Base-by-base conservation (phyloP, 1,139 yeast species). In the Candida sanyaensis region DNA sequence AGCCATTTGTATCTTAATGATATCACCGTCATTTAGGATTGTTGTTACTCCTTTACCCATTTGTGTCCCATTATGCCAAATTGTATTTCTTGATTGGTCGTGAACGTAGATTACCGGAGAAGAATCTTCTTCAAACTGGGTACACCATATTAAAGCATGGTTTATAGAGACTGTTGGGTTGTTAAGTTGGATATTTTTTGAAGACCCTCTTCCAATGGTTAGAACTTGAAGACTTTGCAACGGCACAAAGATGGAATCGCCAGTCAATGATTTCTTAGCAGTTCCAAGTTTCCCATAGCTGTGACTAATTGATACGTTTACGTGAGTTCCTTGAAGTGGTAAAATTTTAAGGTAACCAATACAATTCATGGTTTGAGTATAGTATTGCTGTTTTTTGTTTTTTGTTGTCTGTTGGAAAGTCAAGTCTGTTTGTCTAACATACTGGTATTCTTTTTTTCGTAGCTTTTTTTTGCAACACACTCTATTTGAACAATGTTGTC, bases 31-130 rank as follows among this genome's bases (percentile, higher is more conserved):
- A 9, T 66, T 61, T 31, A 84, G 61, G 6, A 83, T 49, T 6
- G 62, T 67, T 0, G 72, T 66, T 9, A 62, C 55, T 36, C 67
- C 64, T 42, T 63, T 62, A 6, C 66, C 65, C 32, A 80, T 46
- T 28, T 60, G 57, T 3, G 39, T 34, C 0, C 69, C 74, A 56
- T 83, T 81, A 5, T 81, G 58, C 41, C 57, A 66, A 0, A 81
- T 74, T 1, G 87, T 87, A 62, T 84, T 84, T 39, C 75, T 59
- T 2, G 88, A 81, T 1, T 62, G 50, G 54, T 83, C 88, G 50
- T 73, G 73, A 17, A 84, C 55, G 55, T 83, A 84, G n/a, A 75
- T 71, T 51, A 80, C 56, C 0, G 84, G 81, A 1, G 69, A 57
- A 4, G 76, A 69, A 5, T 65, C 62, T 0, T 71, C 69, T 55